Conservation (phyloP, 225 moss, liverwort and hornwort genomes). For the Marchantia paleacea region DNA sequence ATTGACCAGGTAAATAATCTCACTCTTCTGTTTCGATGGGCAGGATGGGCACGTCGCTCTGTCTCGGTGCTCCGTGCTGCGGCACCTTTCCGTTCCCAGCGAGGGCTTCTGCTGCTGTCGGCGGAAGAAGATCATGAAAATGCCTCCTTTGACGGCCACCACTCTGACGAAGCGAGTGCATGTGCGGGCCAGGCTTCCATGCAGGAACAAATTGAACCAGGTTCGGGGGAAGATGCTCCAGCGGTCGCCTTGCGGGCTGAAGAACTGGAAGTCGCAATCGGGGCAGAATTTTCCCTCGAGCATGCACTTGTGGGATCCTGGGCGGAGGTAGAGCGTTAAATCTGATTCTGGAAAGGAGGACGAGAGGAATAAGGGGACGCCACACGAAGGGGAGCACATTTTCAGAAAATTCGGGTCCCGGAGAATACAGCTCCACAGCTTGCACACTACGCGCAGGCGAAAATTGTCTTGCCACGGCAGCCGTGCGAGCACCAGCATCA, state of each 20-base stretch:
- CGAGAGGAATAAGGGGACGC: constrained; percentile 8
- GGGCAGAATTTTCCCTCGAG: background rate
- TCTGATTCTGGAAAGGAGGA: constrained; percentile 2
- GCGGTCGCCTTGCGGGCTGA: background rate
- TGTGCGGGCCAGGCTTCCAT: background rate
- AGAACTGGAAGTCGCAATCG: constrained; percentile 6
- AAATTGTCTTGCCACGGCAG: constrained; percentile 16
- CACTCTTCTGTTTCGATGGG: background rate
- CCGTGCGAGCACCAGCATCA: background rate
- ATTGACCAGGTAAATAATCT: constrained; percentile 12
- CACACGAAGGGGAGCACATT: background rate
- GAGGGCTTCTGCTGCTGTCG: background rate
- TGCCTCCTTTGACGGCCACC: constrained; percentile 6
- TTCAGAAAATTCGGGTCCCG: background rate
- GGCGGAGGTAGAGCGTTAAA: background rate
- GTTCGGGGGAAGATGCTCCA: constrained; percentile 12
- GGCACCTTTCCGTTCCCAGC: background rate
- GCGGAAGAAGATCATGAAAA: constrained; percentile 7
- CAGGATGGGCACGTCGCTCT: too few species aligned
- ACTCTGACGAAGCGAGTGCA: constrained; percentile 5
- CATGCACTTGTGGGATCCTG: background rate
- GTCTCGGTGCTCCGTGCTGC: background rate
- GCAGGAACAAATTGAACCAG: constrained; percentile 1
- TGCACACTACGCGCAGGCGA: constrained; percentile 7
- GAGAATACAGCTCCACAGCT: constrained; percentile 8